Conservation (phyloP, 176 grass and related monocot genomes). For the Ampelocalamus luodianensis region DNA sequence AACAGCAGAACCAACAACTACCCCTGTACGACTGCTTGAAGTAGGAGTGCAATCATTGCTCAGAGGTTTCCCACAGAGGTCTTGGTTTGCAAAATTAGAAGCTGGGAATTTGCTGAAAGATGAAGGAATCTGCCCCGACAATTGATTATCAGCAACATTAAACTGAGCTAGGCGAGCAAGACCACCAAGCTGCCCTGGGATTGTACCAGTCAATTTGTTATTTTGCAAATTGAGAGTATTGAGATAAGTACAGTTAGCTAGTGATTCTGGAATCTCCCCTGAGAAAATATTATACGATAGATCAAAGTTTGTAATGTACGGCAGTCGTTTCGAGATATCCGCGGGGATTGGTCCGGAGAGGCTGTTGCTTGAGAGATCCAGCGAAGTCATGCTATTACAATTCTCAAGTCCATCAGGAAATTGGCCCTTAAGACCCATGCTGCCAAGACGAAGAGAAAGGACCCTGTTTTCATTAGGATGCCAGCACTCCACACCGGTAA, state of each 20-base stretch:
- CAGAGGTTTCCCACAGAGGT: conserved; percentile 71
- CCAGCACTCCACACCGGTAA: conserved; percentile 91
- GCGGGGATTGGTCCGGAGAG: conserved; percentile 62
- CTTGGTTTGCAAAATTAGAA: conserved; percentile 59
- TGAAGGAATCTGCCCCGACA: conserved; percentile 64
- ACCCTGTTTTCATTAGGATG: conserved; percentile 89
- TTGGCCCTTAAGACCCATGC: conserved; percentile 72
- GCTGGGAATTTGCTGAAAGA: conserved; percentile 33
- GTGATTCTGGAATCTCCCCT: conserved; percentile 69
- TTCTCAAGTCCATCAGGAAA: conserved; percentile 85
- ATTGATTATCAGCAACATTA: conserved; percentile 76
- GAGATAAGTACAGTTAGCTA: conserved; percentile 74
- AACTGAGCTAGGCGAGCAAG: conserved; percentile 56
- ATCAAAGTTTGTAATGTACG: conserved; percentile 75
- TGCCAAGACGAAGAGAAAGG: conserved; percentile 70
- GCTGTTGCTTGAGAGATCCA: conserved; percentile 92
- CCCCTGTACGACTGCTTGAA: conserved; percentile 49
- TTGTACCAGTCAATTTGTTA: conserved; percentile 71
- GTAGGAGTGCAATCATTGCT: conserved; percentile 41
- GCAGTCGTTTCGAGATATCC: conserved; percentile 66
- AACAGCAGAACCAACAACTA: conserved; percentile 84
- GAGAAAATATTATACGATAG: conserved; percentile 91
- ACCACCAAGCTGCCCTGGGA: conserved; percentile 66
- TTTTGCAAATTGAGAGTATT: conserved; percentile 72
- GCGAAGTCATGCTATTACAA: conserved; percentile 80